Base-by-base conservation (phyloP, 2,329 filamentous ascomycete species). In the Botrytis paeoniae region DNA sequence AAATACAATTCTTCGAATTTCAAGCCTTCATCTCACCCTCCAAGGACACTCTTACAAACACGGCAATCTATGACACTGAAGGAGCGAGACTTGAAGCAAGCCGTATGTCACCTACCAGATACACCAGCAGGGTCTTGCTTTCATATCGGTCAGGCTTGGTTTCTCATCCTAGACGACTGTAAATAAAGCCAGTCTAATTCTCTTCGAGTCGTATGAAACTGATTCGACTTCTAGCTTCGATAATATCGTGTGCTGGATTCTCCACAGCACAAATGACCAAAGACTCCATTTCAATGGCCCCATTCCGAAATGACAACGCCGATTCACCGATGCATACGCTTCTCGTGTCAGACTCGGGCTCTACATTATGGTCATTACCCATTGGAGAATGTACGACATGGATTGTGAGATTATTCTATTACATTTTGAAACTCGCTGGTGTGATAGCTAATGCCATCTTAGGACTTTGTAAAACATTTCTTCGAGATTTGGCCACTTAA, bases 61-160 rank as follows among this genome's bases (percentile, higher is more conserved):
- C 82, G 83, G 12, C 85, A 83, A 74, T 83, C 84, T 1, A 79
- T 82, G 6, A 82, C 80, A 9, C 78, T 78, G 5, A 78, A 80
- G 39, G 79, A 82, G 45, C 80, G 85, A 69, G 85, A 86, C 57
- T 83, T 86, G 83, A 78, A 82, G 39, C 85, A 86, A 75, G 85
- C 83, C 4, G 82, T 86, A 14, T 83, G 85, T 69, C 81, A 82
- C 70, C 77, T 82, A 22, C 80, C 80, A 1, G 79, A 80, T 59
- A 81, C 80, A 4, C 80, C 80, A 0, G 75, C 79, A 16, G 81
- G 80, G 2, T 77, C 82, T 29, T 86, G 84, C 70, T 86, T 85
- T 71, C 85, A 87, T 72, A 83, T 86, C 62, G 80, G 83, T 1
- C 85, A 87, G 75, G 72, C 86, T 16, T 87, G 85, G 85, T 84